Evolutionary conservation across 805 yeast species (phyloP), one percentile per base, ranked within the genome.

Genomic region (Yarrowia porcina): DNA sequence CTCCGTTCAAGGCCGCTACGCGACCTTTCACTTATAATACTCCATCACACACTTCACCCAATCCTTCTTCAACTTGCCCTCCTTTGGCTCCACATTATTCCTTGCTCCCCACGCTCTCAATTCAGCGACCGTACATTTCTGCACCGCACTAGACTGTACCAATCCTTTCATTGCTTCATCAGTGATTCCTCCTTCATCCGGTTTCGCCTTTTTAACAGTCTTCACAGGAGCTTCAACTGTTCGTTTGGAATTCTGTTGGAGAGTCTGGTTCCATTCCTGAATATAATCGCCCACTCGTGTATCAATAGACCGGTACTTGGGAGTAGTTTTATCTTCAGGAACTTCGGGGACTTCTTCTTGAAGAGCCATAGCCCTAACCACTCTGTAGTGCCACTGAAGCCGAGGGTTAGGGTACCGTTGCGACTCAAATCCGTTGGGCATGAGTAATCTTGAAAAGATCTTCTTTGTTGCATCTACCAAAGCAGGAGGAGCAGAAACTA

Each of bases 301-400:
- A 32, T 68, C 64, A 39, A 71, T 70, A 0, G 72, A 66, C 12
- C 61, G 63, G 60, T 65, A 71, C 23, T 68, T 69, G 6, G 73
- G 73, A 11, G 59, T 23, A 6, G 72, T 68, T 8, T 41, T 60
- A 47, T 71, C 73, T 12, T 49, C 61, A 8, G 65, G 69, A 21
- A 33, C 67, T 28, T 44, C 67, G 3, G 75, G 74, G n/a, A 74
- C 67, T 59, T 81, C 83, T 20, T 78, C 77, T 82, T 81, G 72
- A 83, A 85, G 69, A 86, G 88, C 78, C 86, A 86, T 65, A 13
- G 63, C 63, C 9, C 84, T 84, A 39, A 90, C 72, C 3, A 81
- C 75, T 0, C 96, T 96, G 69, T 88, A 89, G 21, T 80, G 79
- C 33, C 35, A 45, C 2, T 57, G 64, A 5, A 65, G 47, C 12